Base-by-base conservation (phyloP, 139 green algal species). In the Chlorella ohadii region DNA sequence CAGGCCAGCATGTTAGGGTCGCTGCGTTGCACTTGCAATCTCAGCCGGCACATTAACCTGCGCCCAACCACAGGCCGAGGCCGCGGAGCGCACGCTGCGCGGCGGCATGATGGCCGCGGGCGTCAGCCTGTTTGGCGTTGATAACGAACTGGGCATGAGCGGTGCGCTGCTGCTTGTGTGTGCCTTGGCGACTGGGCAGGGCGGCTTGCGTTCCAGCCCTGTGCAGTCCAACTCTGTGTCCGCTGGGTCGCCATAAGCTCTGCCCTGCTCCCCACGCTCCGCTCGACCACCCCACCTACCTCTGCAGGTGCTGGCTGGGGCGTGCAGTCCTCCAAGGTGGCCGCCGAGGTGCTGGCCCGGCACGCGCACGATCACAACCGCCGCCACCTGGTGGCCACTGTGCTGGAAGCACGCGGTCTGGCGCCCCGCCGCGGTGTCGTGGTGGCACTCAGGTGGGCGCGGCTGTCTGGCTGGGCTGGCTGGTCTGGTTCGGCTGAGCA, bases 391-490 rank as follows among this genome's bases (percentile, higher is more conserved):
- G 34, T 73, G 15, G 87, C 92, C 7, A 87, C 87, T 4, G 85
- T 93, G 55, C 81, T 93, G 31, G 88, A 93, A 67, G 89, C 87
- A 17, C 57, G 70, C 34, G 90, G 90, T 3, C 75, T 93, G 38
- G 39, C 81, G 12, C 90, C 90, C 19, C 77, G 90, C 11, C 81
- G 90, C 34, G 90, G 90, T 23, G 88, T 93, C 22, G 88, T 92
- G 25, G 86, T 92, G 51, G 87, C 90, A 20, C 90, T 93, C 61
- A 84, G 85, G 61, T 82, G 75, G n/a, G 47, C 19, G 17, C 5
- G 4, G 28, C 6, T 47, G 72, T 41, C 5, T 31, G 31, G 68
- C 4, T 19, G 44, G 44, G 44, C 9, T 6, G 6, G 44, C 44
- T 51, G 44, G 44, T 9, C 13, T 19, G 23, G 23, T 11, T 11